Evolutionary conservation across 345 rosid species (phyloP).

Genomic region (Cardamine resedifolia): DNA sequence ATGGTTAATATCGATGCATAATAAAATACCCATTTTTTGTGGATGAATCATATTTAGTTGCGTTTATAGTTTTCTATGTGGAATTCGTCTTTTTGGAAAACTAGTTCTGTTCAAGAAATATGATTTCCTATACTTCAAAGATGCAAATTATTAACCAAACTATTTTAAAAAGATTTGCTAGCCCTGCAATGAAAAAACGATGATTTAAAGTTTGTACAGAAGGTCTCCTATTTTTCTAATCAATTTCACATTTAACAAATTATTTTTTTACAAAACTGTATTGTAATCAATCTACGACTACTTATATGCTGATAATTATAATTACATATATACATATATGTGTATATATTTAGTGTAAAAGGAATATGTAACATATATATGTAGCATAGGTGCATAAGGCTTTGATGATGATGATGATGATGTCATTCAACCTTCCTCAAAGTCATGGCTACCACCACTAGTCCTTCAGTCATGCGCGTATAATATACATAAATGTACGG

Average conservation of each 20-base stretch:
- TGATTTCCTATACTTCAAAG: neutral
- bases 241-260: no score
- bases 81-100: no score
- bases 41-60: neutral
- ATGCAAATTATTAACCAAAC: neutral
- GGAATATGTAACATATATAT: neutral
- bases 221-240: no score
- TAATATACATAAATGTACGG: conserved; percentile 4
- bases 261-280: no score
- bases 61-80: no score
- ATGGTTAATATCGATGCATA: neutral
- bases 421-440: conserved; percentile 46
- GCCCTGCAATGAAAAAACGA: no score
- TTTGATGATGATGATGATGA: conserved; percentile 31
- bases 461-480: conserved; percentile 13
- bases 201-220: no score
- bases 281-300: no score
- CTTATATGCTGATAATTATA: no score
- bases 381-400: neutral
- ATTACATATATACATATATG: no score
- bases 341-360: neutral
- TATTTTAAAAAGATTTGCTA: no score
- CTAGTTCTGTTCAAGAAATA: no score
- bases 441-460: conserved; percentile 39
- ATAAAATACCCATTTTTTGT: neutral